Evolutionary conservation across 2,329 filamentous ascomycete species (phyloP), one percentile per base, ranked within the genome.

Genomic region (Botrytis fabae): DNA sequence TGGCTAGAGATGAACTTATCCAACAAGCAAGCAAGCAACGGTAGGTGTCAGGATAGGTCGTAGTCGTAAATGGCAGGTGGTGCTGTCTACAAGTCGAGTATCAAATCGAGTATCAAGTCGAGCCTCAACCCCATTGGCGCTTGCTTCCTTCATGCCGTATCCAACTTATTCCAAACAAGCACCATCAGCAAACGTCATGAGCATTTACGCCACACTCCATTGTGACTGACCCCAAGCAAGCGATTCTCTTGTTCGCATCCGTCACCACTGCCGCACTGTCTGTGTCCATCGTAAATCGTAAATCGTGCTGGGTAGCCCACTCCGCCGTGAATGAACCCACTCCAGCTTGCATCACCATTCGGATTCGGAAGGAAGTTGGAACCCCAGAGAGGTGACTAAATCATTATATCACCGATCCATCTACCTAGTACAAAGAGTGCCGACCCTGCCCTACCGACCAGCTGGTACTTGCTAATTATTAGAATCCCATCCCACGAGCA

Each of bases 221-320:
- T 40, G 60, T 62, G 60, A 62, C 60, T 62, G 60, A 62, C 60
- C 60, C 60, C 25, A 38, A 9, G 38, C 48, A 62, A 62, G 60
- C 60, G 60, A 62, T 62, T 62, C 60, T 62, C 2, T n/a, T 14
- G 7, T 51, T 51, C 48, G n/a, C 48, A 51, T 25, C 46, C 18
- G 9, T n/a, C 60, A 38, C 40, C 16, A 18, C 18, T 40, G 20
- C 25, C 22, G 51, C 28, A 28, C 51, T 2, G n/a, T 18, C 51
- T 6, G 51, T 18, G n/a, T 25, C n/a, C 51, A 16, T n/a, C 51
- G 25, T 28, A 54, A 25, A 16, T n/a, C 51, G 25, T 28, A 54
- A 25, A 51, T 51, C 51, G 51, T 28, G 16, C 51, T 54, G 51
- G 51, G n/a, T 18, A 54, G 16, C n/a, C 25, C n/a, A 54, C 51